These are phyloP conservation scores for Kalanchoe fedtschenkoi DNA, from an alignment of 164 flowering plant genomes.

Conservation along the genomic window DNA sequence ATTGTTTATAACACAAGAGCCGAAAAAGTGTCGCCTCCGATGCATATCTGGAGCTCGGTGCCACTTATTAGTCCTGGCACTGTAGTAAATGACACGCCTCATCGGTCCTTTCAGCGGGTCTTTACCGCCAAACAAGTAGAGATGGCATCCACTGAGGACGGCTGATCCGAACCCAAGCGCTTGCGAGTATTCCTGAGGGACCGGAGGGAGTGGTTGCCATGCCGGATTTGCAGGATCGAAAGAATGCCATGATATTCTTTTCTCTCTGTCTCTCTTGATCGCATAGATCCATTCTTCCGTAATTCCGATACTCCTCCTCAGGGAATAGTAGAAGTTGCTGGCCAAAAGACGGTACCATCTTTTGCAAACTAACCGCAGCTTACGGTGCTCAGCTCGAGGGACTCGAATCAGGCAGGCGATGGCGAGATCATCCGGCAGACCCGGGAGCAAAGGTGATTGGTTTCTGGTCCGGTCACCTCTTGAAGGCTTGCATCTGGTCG, in stretches of 20 bases:
- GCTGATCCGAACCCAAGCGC: conserved; percentile 92
- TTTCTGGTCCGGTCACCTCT: conserved; percentile 43
- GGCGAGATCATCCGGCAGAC: conserved; percentile 92
- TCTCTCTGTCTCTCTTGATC: conserved; percentile 82
- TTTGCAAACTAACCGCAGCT: conserved; percentile 83
- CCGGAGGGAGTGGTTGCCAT: conserved; percentile 93
- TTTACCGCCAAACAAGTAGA: conserved; percentile 83
- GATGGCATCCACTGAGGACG: conserved; percentile 78
- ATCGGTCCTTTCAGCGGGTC: conserved; percentile 77
- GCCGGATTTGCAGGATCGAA: conserved; percentile 74
- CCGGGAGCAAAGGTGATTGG: conserved; percentile 72
- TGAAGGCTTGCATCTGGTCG: conserved; percentile 38
- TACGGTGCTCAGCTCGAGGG: conserved; percentile 78
- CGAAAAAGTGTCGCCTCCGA: conserved; percentile 72
- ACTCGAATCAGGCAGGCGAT: conserved; percentile 85
- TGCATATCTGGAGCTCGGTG: conserved; percentile 88
- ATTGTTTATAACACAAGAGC: conserved; percentile 83
- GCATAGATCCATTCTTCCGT: conserved; percentile 95
- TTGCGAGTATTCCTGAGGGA: conserved; percentile 70
- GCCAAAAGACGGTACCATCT: conserved; percentile 73
- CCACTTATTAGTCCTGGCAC: conserved; percentile 87
- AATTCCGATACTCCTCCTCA: conserved; percentile 66
- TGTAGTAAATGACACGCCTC: conserved; percentile 76
- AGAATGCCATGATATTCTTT: conserved; percentile 85
- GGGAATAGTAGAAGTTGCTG: conserved; percentile 76